Percentiles rank a stretch among this genome's conserved stretches.
Conservation (phyloP, 2,329 filamentous ascomycete genomes). For the Ceratocystis lukuohia region DNA sequence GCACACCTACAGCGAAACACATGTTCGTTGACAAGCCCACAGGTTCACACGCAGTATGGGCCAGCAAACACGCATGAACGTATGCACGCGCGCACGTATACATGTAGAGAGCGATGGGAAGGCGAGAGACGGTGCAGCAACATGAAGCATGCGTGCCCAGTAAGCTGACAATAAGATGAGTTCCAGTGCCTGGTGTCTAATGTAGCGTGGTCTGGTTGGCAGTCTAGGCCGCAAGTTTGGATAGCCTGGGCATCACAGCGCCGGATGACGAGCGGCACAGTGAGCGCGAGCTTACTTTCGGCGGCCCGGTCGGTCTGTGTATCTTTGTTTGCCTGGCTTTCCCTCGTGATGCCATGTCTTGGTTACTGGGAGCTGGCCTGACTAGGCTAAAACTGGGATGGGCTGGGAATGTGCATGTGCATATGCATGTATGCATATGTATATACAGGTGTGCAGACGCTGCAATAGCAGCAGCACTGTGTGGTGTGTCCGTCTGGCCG, state of each 20-base stretch:
- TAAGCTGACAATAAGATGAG: not conserved
- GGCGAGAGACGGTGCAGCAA: not conserved
- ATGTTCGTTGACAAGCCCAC: not conserved
- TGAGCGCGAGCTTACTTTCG: no score
- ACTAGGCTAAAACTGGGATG: not conserved
- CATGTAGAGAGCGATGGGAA: not conserved
- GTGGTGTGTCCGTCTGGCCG: not conserved
- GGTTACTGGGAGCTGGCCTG: not conserved
- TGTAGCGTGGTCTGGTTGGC: not conserved
- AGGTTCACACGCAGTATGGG: not conserved
- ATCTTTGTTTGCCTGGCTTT: not conserved
- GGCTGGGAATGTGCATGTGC: conserved; percentile 7
- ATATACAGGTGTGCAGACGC: conserved; percentile 5
- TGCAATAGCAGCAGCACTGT: not conserved
- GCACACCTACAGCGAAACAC: not conserved
- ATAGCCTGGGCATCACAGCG: no score
- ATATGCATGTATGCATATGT: conserved; percentile 3
- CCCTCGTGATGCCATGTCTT: not conserved
- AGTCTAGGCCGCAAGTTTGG: no score
- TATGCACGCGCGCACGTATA: not conserved
- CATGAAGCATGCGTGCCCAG: conserved; percentile 2
- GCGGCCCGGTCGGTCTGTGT: not conserved
- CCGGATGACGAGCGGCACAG: no score
- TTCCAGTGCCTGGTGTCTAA: not conserved
- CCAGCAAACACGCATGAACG: conserved; percentile 1